Evolutionary conservation across 2,329 filamentous ascomycete genomes (phyloP), one percentile per base, ranked within the genome.

Genomic region (Colletotrichum chrysophilum): DNA sequence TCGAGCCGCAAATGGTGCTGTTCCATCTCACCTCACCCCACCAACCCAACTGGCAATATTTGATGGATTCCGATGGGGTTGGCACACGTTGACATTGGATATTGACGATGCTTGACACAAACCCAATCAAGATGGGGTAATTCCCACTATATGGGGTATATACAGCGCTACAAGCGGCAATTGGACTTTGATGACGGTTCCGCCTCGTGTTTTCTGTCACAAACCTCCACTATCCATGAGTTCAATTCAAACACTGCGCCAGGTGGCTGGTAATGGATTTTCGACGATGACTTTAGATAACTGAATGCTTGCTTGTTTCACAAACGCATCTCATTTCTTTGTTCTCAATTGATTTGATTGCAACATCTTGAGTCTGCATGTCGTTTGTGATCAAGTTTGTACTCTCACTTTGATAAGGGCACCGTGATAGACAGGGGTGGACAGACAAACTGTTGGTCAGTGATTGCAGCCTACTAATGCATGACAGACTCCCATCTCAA

Each of bases 121-220:
- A 48, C 18, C 38, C 38, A 43, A 48, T 48, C 38, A 48, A 21
- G 0, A 52, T 13, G 43, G n/a, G 7, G 3, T 12, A 12, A 12
- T 48, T 13, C 1, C 18, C 4, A n/a, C 0, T 6, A 3, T 1
- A 21, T 12, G 43, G n/a, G n/a, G 2, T 24, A 21, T 52, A n/a
- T 21, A 13, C 6, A 0, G n/a, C 43, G 6, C 4, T 13, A 24
- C n/a, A 10, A 13, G n/a, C 3, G 43, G 12, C 1, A n/a, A 2
- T 12, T 4, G n/a, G n/a, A 0, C 10, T 24, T 24, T 0, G 10
- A 24, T 7, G n/a, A 52, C 2, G 4, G n/a, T 52, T 52, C 6
- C 12, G 10, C 43, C 10, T 52, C 43, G n/a, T 21, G 21, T 4
- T 52, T 52, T 24, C n/a, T 21, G n/a, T 52, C 12, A 24, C 43